Conservation (phyloP, 805 yeast species). For the Komagataella phaffii region DNA sequence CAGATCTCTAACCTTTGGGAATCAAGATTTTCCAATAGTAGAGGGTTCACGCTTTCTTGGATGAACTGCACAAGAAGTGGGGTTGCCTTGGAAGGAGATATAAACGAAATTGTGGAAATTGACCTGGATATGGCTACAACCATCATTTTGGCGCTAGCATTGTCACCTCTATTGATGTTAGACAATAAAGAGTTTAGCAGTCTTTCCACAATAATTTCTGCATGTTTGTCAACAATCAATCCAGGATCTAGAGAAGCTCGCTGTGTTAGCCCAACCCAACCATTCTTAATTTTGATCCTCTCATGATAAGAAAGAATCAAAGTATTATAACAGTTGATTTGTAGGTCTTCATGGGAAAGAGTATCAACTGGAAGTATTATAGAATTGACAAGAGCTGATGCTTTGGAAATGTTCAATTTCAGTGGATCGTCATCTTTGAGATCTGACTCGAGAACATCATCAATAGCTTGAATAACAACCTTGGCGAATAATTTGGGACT, state of each 20-base stretch:
- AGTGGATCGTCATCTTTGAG: not conserved
- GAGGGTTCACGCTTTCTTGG: conserved; percentile 23
- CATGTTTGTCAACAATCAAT: conserved; percentile 22
- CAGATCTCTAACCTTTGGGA: conserved; percentile 46
- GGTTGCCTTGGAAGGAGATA: conserved; percentile 42
- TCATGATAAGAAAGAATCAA: conserved; percentile 31
- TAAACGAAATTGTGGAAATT: conserved; percentile 37
- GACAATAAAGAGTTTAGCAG: not conserved
- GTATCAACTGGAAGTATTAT: not conserved
- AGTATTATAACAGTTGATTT: not conserved
- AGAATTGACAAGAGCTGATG: not conserved
- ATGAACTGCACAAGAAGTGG: conserved; percentile 35
- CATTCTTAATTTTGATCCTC: conserved; percentile 25
- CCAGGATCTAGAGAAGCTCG: conserved; percentile 55
- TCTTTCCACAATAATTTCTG: conserved; percentile 13
- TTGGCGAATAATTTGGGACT: not conserved
- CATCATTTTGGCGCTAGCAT: conserved; percentile 25
- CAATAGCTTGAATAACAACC: not conserved
- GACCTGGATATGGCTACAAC: conserved; percentile 38
- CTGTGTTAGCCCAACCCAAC: conserved; percentile 72
- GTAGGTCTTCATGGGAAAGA: not conserved
- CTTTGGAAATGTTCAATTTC: not conserved
- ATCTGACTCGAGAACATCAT: not conserved
- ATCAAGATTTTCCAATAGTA: conserved; percentile 25
- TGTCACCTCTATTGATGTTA: not conserved